Evolutionary conservation across 805 yeast species (phyloP).

Genomic region (Saccharomycopsis selenospora): DNA sequence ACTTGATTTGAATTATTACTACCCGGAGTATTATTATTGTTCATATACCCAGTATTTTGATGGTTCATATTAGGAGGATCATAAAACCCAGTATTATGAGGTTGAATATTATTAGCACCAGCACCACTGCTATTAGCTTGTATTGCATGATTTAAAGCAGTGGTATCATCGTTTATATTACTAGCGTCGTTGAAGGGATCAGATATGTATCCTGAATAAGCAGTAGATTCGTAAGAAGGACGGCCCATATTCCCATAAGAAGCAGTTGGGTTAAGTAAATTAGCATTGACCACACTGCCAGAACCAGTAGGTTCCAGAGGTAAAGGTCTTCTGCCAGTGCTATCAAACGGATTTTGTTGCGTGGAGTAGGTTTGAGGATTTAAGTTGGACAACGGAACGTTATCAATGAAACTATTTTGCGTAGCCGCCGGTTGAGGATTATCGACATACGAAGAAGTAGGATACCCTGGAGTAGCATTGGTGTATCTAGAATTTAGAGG

Average conservation of each 20-base stretch:
- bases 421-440: background rate
- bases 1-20: background rate
- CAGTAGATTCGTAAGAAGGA: background rate
- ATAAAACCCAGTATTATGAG: background rate
- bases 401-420: background rate
- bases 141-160: constrained; percentile 7
- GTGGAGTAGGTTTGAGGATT: background rate
- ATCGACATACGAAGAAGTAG: background rate
- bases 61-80: background rate
- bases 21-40: background rate
- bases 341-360: background rate
- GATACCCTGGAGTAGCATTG: no score
- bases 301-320: background rate
- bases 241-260: background rate
- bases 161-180: background rate
- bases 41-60: no score
- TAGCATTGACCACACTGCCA: no score
- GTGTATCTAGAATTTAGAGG: background rate
- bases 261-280: background rate
- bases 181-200: constrained; percentile 1
- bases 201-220: background rate
- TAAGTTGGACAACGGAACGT: background rate
- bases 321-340: background rate
- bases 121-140: constrained; percentile 3
- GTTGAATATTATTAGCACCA: constrained; percentile 1